Base-by-base conservation (phyloP, 371 early-diverging fungal genomes). In the Haplosporangium sp. region DNA sequence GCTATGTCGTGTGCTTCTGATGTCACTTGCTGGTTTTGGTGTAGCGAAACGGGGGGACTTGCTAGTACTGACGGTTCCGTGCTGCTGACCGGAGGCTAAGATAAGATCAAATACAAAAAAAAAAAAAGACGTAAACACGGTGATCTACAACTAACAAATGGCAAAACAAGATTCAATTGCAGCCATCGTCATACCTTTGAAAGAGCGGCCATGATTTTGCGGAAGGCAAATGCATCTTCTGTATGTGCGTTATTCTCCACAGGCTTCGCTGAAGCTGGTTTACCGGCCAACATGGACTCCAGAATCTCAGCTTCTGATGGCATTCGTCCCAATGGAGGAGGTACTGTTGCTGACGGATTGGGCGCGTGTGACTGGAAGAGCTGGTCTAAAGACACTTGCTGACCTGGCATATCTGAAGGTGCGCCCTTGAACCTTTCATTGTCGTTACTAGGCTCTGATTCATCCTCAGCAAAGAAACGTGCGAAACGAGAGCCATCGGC, bases 401-500 rank as follows among this genome's bases (percentile, higher is more conserved):
- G 50, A 55, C 66, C 67, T 48, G 77, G 64, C 38, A 66, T 53
- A 18, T 69, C 61, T 21, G 58, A 54, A 6, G 62, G 37, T 11
- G 60, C 40, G 21, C 16, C 43, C 8, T 41, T n/a, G 21, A 54
- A n/a, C 7, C 37, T 29, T 4, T 64, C 64, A 4, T 21, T 18
- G 13, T 59, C 69, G 21, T 60, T 64, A 11, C 23, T 10, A 13
- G 53, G 56, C 43, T 63, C 63, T 12, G 61, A 67, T 41, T 82
- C 69, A 45, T 68, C 80, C 51, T 85, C 88, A 29, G 87, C 79
- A 72, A 90, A 90, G 75, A 90, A 90, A 16, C 84, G 86, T 8
- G 90, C 90, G 75, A 90, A 90, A 16, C 90, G 87, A 10, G 90
- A 90, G 0, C 87, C 87, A 45, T 83, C 84, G 23, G 86, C 57